These are phyloP conservation scores for Aspergillus bombycis DNA, from an alignment of 2,329 filamentous ascomycete species.

Conservation along the genomic window DNA sequence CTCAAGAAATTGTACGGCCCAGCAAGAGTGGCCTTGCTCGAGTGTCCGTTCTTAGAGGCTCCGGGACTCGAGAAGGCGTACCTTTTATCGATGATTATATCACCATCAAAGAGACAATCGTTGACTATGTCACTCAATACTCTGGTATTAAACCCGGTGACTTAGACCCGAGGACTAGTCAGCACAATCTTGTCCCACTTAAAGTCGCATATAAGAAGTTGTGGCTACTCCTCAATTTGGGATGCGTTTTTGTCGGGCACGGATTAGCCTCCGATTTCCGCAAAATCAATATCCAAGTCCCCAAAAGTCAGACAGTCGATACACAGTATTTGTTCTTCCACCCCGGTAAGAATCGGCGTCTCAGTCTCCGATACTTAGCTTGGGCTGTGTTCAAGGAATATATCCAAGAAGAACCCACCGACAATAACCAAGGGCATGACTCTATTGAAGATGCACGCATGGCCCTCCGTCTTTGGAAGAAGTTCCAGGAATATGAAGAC, in stretches of 20 bases:
- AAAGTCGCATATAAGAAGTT: constrained; percentile 98
- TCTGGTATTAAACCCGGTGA: constrained; percentile 88
- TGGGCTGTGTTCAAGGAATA: constrained; percentile 91
- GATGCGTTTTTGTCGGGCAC: constrained; percentile 91
- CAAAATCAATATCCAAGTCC: constrained; percentile 96
- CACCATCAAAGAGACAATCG: constrained; percentile 82
- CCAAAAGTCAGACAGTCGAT: constrained; percentile 86
- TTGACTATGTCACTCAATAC: constrained; percentile 93
- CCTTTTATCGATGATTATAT: constrained; percentile 99
- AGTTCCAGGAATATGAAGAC: constrained; percentile 86
- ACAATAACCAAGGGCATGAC: constrained; percentile 67
- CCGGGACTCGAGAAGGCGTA: constrained; percentile 73
- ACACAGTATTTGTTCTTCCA: constrained; percentile 92
- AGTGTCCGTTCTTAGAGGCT: constrained; percentile 83
- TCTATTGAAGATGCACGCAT: constrained; percentile 94
- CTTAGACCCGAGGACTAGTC: constrained; percentile 75
- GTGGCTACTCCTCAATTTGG: constrained; percentile 93
- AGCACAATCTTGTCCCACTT: constrained; percentile 80
- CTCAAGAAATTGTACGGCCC: constrained; percentile 86
- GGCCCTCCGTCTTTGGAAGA: constrained; percentile 83
- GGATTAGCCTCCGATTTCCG: constrained; percentile 94
- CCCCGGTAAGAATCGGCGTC: constrained; percentile 76
- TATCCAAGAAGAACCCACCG: constrained; percentile 77
- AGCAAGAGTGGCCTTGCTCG: constrained; percentile 90
- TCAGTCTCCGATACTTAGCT: constrained; percentile 87